Conservation (phyloP, 23 red algal species). For the Gracilaria gracilis region DNA sequence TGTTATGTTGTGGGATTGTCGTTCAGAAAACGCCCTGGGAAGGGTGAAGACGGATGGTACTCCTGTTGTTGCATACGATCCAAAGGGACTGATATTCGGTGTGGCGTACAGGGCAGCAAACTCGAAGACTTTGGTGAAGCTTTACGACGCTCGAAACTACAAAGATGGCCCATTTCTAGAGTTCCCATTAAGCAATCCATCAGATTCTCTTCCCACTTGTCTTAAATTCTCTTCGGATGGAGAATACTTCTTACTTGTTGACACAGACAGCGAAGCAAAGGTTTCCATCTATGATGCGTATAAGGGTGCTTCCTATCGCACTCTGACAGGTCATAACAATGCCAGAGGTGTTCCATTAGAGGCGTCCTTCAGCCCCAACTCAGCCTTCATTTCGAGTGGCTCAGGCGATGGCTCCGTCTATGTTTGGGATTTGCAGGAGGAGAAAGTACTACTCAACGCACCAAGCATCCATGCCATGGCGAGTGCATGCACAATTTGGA, state of each 20-base stretch:
- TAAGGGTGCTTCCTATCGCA: constrained; percentile 58
- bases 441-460: constrained; percentile 45
- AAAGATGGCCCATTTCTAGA: constrained; percentile 90
- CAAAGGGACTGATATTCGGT: constrained; percentile 89
- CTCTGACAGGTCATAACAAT: constrained; percentile 71
- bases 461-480: constrained; percentile 44
- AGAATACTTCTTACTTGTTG: constrained; percentile 82
- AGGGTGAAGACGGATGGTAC: constrained; percentile 61
- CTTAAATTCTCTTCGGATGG: constrained; percentile 91
- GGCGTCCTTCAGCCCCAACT: constrained; percentile 88
- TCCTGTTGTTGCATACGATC: constrained; percentile 87
- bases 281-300: constrained; percentile 91
- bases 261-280: constrained; percentile 66
- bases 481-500: constrained; percentile 64
- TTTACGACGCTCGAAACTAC: constrained; percentile 91
- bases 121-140: constrained; percentile 74
- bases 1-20: constrained; percentile 89
- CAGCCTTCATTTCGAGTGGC: constrained; percentile 81
- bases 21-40: constrained; percentile 60
- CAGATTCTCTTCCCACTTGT: constrained; percentile 73
- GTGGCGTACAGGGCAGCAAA: constrained; percentile 77
- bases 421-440: constrained; percentile 75
- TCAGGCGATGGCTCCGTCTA: constrained; percentile 81
- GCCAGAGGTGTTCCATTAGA: constrained; percentile 72
- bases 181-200: constrained; percentile 67